phyloP scores from a whole-genome alignment of 1,139 yeast genomes.

The Sugiyamaella pinicola region DNA sequence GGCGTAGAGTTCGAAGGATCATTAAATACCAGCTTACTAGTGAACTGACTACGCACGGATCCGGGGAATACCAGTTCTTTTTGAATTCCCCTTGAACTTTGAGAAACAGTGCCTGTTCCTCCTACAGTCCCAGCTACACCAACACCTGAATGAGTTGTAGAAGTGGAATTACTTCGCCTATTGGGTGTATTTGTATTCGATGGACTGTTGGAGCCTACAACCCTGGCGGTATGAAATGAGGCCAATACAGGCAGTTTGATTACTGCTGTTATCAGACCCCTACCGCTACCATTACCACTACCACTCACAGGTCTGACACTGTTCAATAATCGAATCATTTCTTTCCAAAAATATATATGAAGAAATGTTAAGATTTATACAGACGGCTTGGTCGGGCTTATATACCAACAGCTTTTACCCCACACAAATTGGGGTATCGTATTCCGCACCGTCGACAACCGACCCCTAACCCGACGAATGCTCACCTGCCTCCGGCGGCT shows the following conservation, averaged over 20 bases:
- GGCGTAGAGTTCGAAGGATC: conserved; percentile 33
- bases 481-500: no score
- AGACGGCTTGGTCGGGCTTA: no score
- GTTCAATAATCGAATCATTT: background rate
- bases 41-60: conserved; percentile 37
- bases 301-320: no score
- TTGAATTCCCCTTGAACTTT: conserved; percentile 33
- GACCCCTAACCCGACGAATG: background rate
- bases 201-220: background rate
- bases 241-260: background rate
- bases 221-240: background rate
- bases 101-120: conserved; percentile 29
- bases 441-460: background rate
- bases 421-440: background rate
- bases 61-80: conserved; percentile 41
- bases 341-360: background rate
- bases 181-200: background rate
- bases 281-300: no score
- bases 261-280: no score
- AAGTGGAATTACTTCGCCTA: conserved; percentile 14
- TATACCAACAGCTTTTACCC: background rate
- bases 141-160: conserved; percentile 13
- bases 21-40: conserved; percentile 31
- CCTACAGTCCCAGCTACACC: conserved; percentile 18
- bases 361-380: no score